Percentiles rank a stretch among this genome's conserved stretches.
Conservation (phyloP, 345 rosid genomes). For the Abelmoschus esculentus region DNA sequence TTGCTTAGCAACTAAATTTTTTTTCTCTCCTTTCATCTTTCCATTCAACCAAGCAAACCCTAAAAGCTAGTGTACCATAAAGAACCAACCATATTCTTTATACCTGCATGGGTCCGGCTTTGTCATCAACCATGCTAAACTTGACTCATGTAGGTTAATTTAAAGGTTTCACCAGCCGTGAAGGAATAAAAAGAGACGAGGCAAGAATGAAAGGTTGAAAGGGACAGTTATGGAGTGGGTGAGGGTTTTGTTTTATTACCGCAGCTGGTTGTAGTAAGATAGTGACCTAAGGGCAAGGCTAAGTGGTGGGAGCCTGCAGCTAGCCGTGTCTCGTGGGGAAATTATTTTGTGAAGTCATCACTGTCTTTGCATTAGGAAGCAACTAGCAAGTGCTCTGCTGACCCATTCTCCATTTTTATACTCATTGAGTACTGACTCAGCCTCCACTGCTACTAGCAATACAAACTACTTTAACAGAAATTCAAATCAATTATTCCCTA, state of each 20-base stretch:
- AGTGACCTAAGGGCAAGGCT: background rate
- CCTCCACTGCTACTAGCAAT: constrained; percentile 22
- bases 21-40: no score
- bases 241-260: background rate
- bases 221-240: constrained; percentile 6
- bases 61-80: no score
- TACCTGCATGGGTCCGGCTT: background rate
- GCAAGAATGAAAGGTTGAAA: background rate
- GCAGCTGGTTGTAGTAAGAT: background rate
- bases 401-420: background rate
- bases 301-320: constrained; percentile 5
- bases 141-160: background rate
- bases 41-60: no score
- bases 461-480: background rate
- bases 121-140: background rate
- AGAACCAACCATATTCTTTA: no score
- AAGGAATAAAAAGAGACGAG: background rate
- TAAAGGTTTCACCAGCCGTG: background rate
- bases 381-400: constrained; percentile 15
- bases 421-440: constrained; percentile 34
- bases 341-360: background rate
- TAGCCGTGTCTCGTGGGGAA: background rate
- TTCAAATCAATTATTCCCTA: background rate
- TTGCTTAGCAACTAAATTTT: no score
- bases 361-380: constrained; percentile 21